A percentile compares a stretch with the other conserved stretches of the same genome.
Conservation (phyloP, 1,284 basidiomycete species). For the Pterula multifida region DNA sequence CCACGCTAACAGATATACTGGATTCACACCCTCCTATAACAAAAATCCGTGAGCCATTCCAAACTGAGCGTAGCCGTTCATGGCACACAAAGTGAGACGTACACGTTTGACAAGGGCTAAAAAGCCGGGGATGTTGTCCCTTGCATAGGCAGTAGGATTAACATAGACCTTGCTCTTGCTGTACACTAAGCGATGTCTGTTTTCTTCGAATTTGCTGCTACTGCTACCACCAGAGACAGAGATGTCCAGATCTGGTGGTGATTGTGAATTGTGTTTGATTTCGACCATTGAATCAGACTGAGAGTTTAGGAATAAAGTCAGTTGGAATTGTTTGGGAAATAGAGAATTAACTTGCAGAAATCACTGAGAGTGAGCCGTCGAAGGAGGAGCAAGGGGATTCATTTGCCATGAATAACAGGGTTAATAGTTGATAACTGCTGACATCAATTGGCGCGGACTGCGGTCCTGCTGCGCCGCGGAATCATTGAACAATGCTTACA, state of each 20-base stretch:
- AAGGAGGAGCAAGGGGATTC: conserved; percentile 20
- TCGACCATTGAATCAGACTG: conserved; percentile 70
- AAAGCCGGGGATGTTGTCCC: conserved; percentile 92
- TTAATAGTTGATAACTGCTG: neutral
- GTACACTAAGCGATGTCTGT: conserved; percentile 66
- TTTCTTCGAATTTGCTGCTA: conserved; percentile 31
- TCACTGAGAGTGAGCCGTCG: conserved; percentile 27
- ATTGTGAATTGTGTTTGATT: conserved; percentile 37
- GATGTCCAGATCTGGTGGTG: neutral
- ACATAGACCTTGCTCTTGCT: conserved; percentile 90
- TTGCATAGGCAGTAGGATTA: conserved; percentile 83
- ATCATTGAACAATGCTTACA: too few relatives aligned
- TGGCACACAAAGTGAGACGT: conserved; percentile 17
- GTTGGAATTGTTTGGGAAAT: neutral
- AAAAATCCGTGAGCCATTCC: neutral
- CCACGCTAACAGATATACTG: conserved; percentile 72
- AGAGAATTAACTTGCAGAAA: conserved; percentile 23
- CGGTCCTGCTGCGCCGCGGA: neutral
- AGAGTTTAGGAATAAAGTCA: conserved; percentile 7
- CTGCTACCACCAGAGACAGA: conserved; percentile 9
- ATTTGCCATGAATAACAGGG: conserved; percentile 6
- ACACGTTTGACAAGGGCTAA: conserved; percentile 79
- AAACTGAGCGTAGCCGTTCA: conserved; percentile 8
- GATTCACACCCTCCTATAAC: conserved; percentile 55
- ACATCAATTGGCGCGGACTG: neutral